Base-by-base conservation (phyloP, 2,329 filamentous ascomycete species). In the Knoxdaviesia capensis region DNA sequence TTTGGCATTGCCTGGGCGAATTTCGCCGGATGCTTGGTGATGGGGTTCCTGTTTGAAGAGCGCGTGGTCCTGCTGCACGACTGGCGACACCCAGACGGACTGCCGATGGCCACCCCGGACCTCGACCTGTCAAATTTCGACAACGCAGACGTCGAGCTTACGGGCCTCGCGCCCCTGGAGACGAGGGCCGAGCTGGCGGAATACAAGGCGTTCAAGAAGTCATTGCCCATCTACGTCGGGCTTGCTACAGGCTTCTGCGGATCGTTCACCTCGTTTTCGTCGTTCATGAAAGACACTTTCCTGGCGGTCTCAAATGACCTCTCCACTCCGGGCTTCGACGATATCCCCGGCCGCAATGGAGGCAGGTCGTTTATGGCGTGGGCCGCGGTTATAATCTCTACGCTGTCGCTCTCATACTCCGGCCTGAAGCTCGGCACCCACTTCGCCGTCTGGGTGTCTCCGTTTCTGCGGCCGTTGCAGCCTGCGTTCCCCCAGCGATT, bases 1-100 rank as follows among this genome's bases (percentile, higher is more conserved):
- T 87, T 83, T 43, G 70, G 74, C 41, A 77, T 81, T 2, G 59
- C 93, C 28, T 96, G 88, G 88, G 78, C 86, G 46, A 94, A 96
- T 52, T 78, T 94, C 39, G 74, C 66, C 1, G 88, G 88, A 1
- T 80, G 81, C 43, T 54, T 92, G 0, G 49, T 93, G 44, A 81
- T 96, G 73, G 88, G 90, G 3, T 92, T 93, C 53, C 66, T 94
- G 3, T 62, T 72, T 7, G 83, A 94, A 59, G 84, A 94, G 52
- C 67, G 74, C 47, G 76, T 70, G 50, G 61, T 93, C 6, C 92
- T 93, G 55, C 71, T 70, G 31, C 59, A 74, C 44, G 77, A 81
- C 59, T 78, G 20, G 20, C 20, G 20, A 20, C 20, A 20, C 20
- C 20, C 20, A 3, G 20, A 20, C 3, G 20, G 20, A 20, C 20